Base-by-base conservation (phyloP, 2,329 filamentous ascomycete genomes). In the Aureobasidium namibiae region DNA sequence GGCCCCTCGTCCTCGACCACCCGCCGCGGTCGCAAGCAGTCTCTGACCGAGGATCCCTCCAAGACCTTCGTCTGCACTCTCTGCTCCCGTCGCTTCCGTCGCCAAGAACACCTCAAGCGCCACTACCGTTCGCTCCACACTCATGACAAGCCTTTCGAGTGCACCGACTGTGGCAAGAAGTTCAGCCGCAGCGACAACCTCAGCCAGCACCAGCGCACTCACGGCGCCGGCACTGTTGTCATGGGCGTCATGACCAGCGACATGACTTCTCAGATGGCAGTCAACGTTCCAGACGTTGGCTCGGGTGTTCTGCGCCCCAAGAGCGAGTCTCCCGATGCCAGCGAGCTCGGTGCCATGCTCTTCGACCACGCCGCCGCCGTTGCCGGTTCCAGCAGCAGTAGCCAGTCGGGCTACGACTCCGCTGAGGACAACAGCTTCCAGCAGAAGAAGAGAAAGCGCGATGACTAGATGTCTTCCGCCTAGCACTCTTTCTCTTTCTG, bases 121-220 rank as follows among this genome's bases (percentile, higher is more conserved):
- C 94, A 99, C 80, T 96, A 96, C 81, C 87, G 94, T 67, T 97
- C 94, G 61, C 90, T 99, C 49, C 94, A 99, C 81, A 99, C 94
- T 1, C 88, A 95, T 71, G 94, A 97, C 73, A 99, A 97, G 85
- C 94, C 94, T 5, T 99, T 97, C 69, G 90, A 95, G 78, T 99
- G 94, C 81, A 84, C 86, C 65, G 92, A 99, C 78, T 99, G 94
- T 70, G 92, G 94, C 68, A 99, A 99, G 87, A 96, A 95, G 80
- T 99, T 97, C 78, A 97, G 92, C 21, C 88, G 94, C 68, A 95
- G 90, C 67, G 94, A 99, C 77, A 99, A 99, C 80, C 83, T 99
- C 16, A 89, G 91, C 24, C 94, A 99, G 77, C 94, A 99, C 73
- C 87, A 94, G 64, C 86, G 94, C 63, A 99, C 94, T 4, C 94